These are phyloP conservation scores for Fraxinus floribunda DNA, from an alignment of 305 asterid genomes.

Conservation along the genomic window DNA sequence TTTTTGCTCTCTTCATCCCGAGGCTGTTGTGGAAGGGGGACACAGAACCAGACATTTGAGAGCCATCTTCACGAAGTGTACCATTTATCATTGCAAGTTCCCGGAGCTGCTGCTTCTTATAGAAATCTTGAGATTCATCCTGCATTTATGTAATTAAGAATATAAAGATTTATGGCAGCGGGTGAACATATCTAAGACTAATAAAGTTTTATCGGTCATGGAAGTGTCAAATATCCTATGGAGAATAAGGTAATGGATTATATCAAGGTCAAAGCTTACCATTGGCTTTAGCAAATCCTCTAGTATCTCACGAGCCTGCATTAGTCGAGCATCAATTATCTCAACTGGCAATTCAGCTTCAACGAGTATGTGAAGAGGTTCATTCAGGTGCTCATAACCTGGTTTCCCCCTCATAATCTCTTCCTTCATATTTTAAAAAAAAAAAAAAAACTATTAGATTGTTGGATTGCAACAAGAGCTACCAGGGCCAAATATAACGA, in stretches of 20 bases:
- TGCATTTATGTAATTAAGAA: conserved; percentile 30
- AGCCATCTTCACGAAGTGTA: conserved; percentile 84
- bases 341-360: conserved; percentile 96
- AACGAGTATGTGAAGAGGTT: conserved; percentile 89
- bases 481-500: no score
- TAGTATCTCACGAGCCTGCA: conserved; percentile 92
- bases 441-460: background rate
- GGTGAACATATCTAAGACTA: background rate
- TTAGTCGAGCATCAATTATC: conserved; percentile 83
- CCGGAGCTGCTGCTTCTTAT: conserved; percentile 87
- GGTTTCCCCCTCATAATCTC: conserved; percentile 98
- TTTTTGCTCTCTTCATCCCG: conserved; percentile 98
- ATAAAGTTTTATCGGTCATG: background rate
- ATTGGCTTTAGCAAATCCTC: conserved; percentile 91
- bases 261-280: conserved; percentile 45
- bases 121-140: conserved; percentile 92
- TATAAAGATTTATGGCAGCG: background rate
- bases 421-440: conserved; percentile 50
- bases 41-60: conserved; percentile 87
- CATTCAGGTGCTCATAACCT: conserved; percentile 95
- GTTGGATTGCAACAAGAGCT: background rate
- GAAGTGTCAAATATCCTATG: background rate
- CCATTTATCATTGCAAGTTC: conserved; percentile 94
- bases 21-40: conserved; percentile 92
- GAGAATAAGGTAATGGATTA: background rate